A percentile compares a stretch with the other conserved stretches of the same genome.
phyloP scores from a whole-genome alignment of 2,329 filamentous ascomycete species.

The Verticillium tricorpus region DNA sequence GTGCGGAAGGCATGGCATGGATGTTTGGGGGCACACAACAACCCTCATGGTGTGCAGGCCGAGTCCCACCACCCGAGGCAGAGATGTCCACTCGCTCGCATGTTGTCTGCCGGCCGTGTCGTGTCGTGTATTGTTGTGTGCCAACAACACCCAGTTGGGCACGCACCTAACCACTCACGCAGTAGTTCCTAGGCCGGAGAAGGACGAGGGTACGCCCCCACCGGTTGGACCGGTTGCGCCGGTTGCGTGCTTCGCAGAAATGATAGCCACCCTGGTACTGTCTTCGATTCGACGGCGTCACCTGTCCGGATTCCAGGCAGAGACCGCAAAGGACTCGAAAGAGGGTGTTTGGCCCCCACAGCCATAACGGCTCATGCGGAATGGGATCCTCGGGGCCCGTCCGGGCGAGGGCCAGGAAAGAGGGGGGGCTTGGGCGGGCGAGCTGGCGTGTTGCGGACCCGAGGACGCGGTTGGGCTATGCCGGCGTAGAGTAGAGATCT shows the following conservation, averaged over 20 bases:
- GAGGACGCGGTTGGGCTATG: background rate
- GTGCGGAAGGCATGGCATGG: background rate
- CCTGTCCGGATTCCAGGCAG: background rate
- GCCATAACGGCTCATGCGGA: background rate
- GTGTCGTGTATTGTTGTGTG: background rate
- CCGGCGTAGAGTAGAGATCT: background rate
- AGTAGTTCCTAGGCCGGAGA: background rate
- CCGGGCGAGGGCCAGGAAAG: background rate
- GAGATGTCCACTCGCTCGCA: background rate
- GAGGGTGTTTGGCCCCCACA: background rate
- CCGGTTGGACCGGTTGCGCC: background rate
- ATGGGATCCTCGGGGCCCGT: background rate
- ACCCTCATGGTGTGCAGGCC: background rate
- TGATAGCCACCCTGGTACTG: background rate
- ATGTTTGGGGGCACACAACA: background rate
- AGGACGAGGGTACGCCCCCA: background rate
- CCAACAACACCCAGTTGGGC: background rate
- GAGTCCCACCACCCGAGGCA: background rate
- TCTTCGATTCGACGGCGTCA: background rate
- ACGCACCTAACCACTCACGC: background rate
- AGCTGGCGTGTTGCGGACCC: background rate
- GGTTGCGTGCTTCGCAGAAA: background rate
- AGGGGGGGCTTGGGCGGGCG: background rate
- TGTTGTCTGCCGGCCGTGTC: background rate
- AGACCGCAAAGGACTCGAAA: background rate